A percentile compares a stretch with the other conserved stretches of the same genome.
These are phyloP conservation scores for Gnetum montanum DNA, from an alignment of 75 land plant species.

Conservation along the genomic window DNA sequence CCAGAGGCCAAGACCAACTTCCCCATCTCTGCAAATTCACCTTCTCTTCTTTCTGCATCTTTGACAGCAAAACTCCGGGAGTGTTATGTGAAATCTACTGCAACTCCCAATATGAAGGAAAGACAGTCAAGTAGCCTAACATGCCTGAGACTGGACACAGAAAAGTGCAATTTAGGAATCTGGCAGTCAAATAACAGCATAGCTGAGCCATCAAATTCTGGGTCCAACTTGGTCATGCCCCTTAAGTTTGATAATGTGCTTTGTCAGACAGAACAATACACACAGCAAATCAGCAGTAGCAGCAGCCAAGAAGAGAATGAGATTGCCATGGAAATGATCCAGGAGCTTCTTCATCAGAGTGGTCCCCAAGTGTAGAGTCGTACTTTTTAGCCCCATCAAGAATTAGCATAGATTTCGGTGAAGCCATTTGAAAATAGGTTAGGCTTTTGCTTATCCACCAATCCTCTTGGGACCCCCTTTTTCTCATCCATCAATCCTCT, in stretches of 20 bases:
- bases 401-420: too few species aligned
- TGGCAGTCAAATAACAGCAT: constrained; percentile 91
- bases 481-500: too few species aligned
- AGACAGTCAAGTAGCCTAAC: constrained; percentile 47
- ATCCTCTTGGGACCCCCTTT: too few species aligned
- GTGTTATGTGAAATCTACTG: constrained; percentile 34
- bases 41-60: constrained; percentile 33
- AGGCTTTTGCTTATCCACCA: too few species aligned
- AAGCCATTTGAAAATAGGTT: too few species aligned
- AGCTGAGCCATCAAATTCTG: constrained; percentile 31
- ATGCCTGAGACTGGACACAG: constrained; percentile 76
- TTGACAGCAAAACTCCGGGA: constrained; percentile 61
- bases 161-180: constrained; percentile 69
- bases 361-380: too few species aligned
- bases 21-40: constrained; percentile 13
- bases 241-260: constrained; percentile 27
- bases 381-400: too few species aligned
- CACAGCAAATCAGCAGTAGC: background rate
- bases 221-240: constrained; percentile 65
- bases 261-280: background rate
- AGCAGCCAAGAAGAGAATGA: constrained; percentile 14
- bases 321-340: constrained; percentile 62
- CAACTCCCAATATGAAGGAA: background rate
- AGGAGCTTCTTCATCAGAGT: constrained; percentile 40
- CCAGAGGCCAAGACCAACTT: constrained; percentile 74